Evolutionary conservation across 495 filamentous ascomycete genomes (phyloP).

Genomic region (Haplographium delicatum): DNA sequence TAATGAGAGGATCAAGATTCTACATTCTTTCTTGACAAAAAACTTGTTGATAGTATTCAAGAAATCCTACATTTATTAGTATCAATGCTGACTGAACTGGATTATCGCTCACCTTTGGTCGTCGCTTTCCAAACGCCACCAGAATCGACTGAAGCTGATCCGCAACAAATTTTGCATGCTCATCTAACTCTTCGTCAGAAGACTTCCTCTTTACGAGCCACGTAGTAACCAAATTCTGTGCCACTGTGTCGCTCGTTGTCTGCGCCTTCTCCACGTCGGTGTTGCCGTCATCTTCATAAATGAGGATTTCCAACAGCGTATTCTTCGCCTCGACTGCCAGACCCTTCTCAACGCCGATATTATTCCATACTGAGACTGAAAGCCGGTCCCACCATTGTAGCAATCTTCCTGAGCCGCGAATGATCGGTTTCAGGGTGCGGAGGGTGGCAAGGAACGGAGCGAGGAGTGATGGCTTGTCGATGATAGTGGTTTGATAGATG

Average conservation of each 20-base stretch:
- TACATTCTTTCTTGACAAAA: slow-evolving; percentile 51
- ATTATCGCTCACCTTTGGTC: slow-evolving; percentile 51
- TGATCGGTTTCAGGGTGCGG: slow-evolving; percentile 50
- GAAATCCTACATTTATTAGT: slow-evolving; percentile 46
- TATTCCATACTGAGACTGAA: slow-evolving; percentile 51
- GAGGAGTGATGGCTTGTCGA: slow-evolving; percentile 45
- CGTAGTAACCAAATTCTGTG: slow-evolving; percentile 49
- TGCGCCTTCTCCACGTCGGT: slow-evolving; percentile 30
- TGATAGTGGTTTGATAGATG: slow-evolving; percentile 53
- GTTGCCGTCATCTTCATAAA: slow-evolving; percentile 51
- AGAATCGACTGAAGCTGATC: slow-evolving; percentile 39
- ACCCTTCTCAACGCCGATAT: slow-evolving; percentile 50
- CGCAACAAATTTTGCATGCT: slow-evolving; percentile 46
- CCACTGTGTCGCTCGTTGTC: slow-evolving; percentile 39
- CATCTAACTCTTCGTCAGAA: slow-evolving; percentile 34
- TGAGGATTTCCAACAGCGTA: slow-evolving; percentile 51
- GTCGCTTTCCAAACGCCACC: slow-evolving; percentile 50
- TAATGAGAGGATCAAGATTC: slow-evolving; percentile 52
- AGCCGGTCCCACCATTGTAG: slow-evolving; percentile 64
- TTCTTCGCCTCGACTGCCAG: slow-evolving; percentile 52
- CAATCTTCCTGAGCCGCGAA: slow-evolving; percentile 46
- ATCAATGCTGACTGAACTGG: neutral
- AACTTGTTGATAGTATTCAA: slow-evolving; percentile 54
- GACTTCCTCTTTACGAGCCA: slow-evolving; percentile 53
- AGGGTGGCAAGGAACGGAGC: slow-evolving; percentile 58